Base-by-base conservation (phyloP, 2,329 filamentous ascomycete species). In the Gnomoniopsis smithogilvyi region DNA sequence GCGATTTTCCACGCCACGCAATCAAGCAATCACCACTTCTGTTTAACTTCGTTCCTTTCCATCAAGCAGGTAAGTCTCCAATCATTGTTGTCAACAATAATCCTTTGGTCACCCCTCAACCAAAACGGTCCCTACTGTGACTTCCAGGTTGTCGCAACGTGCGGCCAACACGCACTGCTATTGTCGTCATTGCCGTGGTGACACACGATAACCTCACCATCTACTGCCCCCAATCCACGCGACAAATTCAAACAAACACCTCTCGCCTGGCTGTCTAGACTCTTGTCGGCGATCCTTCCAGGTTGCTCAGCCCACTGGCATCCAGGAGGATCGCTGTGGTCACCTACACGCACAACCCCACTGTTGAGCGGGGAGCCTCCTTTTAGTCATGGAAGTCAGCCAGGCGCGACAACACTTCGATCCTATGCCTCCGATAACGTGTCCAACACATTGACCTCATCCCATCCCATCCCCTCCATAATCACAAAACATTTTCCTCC, bases 301-400 rank as follows among this genome's bases (percentile, higher is more conserved):
- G 45, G 48, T 49, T 51, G 61, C 52, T 51, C 51, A 38, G 46
- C 53, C 56, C 30, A 41, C 54, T 48, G 41, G 51, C 48, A 62
- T 53, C 53, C 60, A 55, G 56, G 43, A 46, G 54, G 58, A 57
- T 59, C 51, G 58, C 61, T 54, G 62, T 55, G 61, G 63, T 62
- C 60, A 56, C 61, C 63, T 65, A 65, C 68, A 64, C 64, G 64
- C 65, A 51, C 55, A 58, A 63, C 67, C 68, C 68, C 68, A 67
- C 67, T 62, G 65, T 47, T 57, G 63, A 67, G 68, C 67, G 67
- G 67, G 65, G 67, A 67, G 68, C 64, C 66, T 65, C 60, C 62
- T 63, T 64, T 62, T 64, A 62, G 65, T 64, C 64, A 65, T 65
- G 12, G 66, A 69, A 68, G 67, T 67, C 67, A 66, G 65, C 65